Evolutionary conservation across 2,329 filamentous ascomycete species (phyloP).

Genomic region (Dothideomycetidae sp.): DNA sequence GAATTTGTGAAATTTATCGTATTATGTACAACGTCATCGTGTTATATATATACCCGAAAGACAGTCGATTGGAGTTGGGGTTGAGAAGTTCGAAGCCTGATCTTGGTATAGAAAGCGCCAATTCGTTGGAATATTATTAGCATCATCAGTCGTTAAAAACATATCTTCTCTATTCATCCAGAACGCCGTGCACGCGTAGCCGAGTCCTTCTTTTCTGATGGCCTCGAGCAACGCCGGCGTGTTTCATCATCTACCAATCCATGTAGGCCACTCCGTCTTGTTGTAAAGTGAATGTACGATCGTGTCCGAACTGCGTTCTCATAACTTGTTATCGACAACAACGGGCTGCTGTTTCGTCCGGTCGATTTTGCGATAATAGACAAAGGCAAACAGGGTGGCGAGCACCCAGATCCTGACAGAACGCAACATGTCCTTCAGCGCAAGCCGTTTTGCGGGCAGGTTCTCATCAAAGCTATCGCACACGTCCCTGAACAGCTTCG

Average conservation of each 20-base stretch:
- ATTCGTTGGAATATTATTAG: too few relatives aligned
- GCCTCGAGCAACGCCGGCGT: conserved; percentile 1
- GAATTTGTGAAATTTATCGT: conserved; percentile 12
- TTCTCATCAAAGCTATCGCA: conserved; percentile 33
- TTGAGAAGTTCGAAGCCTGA: neutral
- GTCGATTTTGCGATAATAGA: conserved; percentile 10
- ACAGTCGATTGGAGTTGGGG: too few relatives aligned
- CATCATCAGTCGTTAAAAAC: too few relatives aligned
- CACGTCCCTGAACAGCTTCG: conserved; percentile 50
- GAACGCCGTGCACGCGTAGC: neutral
- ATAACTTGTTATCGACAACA: conserved; percentile 4
- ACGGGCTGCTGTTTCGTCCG: neutral
- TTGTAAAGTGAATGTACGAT: too few relatives aligned
- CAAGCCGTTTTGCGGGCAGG: conserved; percentile 19
- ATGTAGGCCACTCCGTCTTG: too few relatives aligned
- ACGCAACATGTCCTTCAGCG: conserved; percentile 13
- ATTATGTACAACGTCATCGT: conserved; percentile 7
- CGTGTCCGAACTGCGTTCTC: neutral
- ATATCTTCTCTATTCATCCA: neutral
- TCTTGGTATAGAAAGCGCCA: too few relatives aligned
- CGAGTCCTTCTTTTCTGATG: too few relatives aligned
- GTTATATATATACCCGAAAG: conserved; percentile 7
- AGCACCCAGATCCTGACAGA: conserved; percentile 12
- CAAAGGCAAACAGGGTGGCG: conserved; percentile 8
- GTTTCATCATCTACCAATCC: too few relatives aligned